Percentiles rank a stretch among this genome's conserved stretches.
These are phyloP conservation scores for Massospora cicadina DNA, from an alignment of 371 early-diverging fungal genomes.

Conservation along the genomic window DNA sequence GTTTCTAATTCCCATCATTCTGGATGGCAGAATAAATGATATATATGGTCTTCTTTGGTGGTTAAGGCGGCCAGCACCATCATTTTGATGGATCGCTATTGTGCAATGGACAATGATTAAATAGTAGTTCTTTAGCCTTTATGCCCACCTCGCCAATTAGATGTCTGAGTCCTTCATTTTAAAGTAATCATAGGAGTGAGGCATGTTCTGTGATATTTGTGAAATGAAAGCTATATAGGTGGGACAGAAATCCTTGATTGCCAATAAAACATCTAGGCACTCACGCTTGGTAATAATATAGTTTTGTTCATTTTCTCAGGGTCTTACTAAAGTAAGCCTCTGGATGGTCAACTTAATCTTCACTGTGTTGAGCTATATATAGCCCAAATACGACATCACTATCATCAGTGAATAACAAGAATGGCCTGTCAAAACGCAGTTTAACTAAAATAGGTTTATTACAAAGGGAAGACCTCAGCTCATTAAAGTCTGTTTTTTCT, in stretches of 20 bases:
- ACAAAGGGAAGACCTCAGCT: not conserved
- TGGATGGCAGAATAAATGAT: not conserved
- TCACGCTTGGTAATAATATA: not conserved
- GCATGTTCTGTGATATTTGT: not conserved
- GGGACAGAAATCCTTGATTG: not conserved
- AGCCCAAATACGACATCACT: not conserved
- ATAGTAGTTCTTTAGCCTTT: conserved; percentile 15
- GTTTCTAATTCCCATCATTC: not conserved
- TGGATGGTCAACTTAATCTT: not conserved
- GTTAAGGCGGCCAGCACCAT: conserved; percentile 13
- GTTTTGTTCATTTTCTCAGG: not conserved
- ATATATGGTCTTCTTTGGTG: not conserved
- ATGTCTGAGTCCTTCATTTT: conserved; percentile 11
- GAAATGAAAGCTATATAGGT: not conserved
- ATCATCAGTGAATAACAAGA: not conserved
- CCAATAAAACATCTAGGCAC: not conserved
- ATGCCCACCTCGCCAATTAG: conserved; percentile 17
- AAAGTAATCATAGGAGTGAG: conserved; percentile 13
- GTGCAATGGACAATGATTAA: conserved; percentile 14
- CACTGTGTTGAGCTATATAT: not conserved
- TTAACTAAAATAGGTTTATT: not conserved
- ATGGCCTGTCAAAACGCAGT: not conserved
- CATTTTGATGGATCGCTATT: conserved; percentile 15
- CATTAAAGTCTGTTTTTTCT: not conserved
- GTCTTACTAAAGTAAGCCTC: not conserved